These are phyloP conservation scores for Xylaria sp. DNA, from an alignment of 2,329 filamentous ascomycete genomes.

Conservation along the genomic window DNA sequence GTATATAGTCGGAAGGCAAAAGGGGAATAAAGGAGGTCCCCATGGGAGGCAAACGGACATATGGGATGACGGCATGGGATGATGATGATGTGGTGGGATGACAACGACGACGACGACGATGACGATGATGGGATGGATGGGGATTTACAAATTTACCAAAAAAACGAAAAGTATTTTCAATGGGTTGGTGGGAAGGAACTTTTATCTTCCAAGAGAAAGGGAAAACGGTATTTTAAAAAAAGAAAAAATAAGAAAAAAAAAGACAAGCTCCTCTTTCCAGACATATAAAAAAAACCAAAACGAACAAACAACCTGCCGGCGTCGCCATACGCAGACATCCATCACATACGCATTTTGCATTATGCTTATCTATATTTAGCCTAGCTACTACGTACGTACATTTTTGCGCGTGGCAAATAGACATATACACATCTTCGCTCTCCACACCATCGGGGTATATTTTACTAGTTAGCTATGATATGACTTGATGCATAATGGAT, in stretches of 20 bases:
- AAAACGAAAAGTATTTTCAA: not conserved
- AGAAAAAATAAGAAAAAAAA: too few relatives aligned
- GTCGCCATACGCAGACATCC: too few relatives aligned
- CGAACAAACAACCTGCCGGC: too few relatives aligned
- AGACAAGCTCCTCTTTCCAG: not conserved
- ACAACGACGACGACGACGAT: not conserved
- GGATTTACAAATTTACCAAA: not conserved
- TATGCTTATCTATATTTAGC: too few relatives aligned
- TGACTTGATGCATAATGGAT: too few relatives aligned
- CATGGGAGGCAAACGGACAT: too few relatives aligned
- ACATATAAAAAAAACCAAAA: too few relatives aligned
- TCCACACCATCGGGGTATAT: not conserved
- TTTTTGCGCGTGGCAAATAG: not conserved
- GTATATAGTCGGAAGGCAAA: not conserved
- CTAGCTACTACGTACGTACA: not conserved
- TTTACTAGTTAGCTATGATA: too few relatives aligned
- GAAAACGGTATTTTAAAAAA: too few relatives aligned
- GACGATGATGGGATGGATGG: not conserved
- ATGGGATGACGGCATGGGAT: not conserved
- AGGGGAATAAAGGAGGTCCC: too few relatives aligned
- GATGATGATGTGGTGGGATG: not conserved
- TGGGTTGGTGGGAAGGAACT: not conserved
- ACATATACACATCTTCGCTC: not conserved
- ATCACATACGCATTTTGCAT: too few relatives aligned
- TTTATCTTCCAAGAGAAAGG: too few relatives aligned